A percentile compares a stretch with the other conserved stretches of the same genome.
Evolutionary conservation across 495 filamentous ascomycete genomes (phyloP).

Genomic region (Hypoxylon crocopeplum): DNA sequence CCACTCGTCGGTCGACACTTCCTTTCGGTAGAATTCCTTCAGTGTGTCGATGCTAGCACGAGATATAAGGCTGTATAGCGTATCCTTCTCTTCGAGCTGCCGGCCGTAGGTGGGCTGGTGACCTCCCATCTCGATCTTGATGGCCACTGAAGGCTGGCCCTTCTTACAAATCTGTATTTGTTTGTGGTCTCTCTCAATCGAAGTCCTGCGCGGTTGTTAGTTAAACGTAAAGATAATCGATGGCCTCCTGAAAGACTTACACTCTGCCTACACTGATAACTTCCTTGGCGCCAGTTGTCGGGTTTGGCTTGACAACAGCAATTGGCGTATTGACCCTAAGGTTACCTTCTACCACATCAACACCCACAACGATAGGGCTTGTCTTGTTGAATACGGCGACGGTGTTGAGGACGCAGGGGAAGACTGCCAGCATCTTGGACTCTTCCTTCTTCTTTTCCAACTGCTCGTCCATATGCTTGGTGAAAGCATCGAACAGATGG

Average conservation of each 20-base stretch:
- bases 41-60: slow-evolving; percentile 89
- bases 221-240: slow-evolving; percentile 9
- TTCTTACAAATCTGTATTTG: slow-evolving; percentile 88
- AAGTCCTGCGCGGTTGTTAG: slow-evolving; percentile 64
- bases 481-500: slow-evolving; percentile 96
- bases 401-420: slow-evolving; percentile 88
- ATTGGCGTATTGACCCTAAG: slow-evolving; percentile 87
- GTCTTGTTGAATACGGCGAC: slow-evolving; percentile 99
- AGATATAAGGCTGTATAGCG: slow-evolving; percentile 85
- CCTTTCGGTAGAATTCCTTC: slow-evolving; percentile 92
- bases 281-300: slow-evolving; percentile 80
- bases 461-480: slow-evolving; percentile 85
- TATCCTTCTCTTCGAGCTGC: slow-evolving; percentile 93
- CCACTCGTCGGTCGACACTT: slow-evolving; percentile 96
- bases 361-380: slow-evolving; percentile 91
- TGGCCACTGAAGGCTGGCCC: slow-evolving; percentile 92
- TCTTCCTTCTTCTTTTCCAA: slow-evolving; percentile 94
- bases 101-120: slow-evolving; percentile 96
- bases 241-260: slow-evolving; percentile 63
- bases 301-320: slow-evolving; percentile 79
- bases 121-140: slow-evolving; percentile 93
- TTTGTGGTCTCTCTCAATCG: slow-evolving; percentile 98
- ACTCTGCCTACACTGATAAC: slow-evolving; percentile 88
- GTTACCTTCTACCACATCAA: slow-evolving; percentile 91
- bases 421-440: slow-evolving; percentile 91